These are phyloP conservation scores for Aspergillus sclerotiicarbonarius DNA, from an alignment of 495 filamentous ascomycete species.

Conservation along the genomic window DNA sequence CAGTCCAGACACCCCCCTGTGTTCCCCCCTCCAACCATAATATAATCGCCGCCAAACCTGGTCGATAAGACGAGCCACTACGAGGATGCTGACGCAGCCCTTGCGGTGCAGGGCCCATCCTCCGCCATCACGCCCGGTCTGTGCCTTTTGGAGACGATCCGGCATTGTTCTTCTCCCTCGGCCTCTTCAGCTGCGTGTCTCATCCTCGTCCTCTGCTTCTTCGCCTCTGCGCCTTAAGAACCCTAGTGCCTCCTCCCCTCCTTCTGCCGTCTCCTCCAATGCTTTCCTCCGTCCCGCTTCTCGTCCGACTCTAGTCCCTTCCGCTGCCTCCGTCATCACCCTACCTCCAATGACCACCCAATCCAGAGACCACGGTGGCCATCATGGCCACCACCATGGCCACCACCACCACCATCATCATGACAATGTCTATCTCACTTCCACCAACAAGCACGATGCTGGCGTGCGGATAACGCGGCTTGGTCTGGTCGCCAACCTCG, in stretches of 20 bases:
- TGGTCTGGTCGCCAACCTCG: conserved; percentile 85
- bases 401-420: conserved; percentile 70
- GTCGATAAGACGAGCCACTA: conserved; percentile 3
- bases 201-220: conserved; percentile 7
- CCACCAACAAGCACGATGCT: conserved; percentile 84
- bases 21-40: neutral
- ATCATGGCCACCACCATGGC: conserved; percentile 33
- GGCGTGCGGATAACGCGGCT: conserved; percentile 93
- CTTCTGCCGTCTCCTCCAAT: conserved; percentile 19
- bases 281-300: conserved; percentile 21
- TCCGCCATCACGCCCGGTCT: conserved; percentile 21
- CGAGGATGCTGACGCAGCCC: conserved; percentile 49
- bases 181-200: conserved; percentile 27
- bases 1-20: neutral
- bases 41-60: neutral
- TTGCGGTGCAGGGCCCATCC: conserved; percentile 47
- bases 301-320: conserved; percentile 15
- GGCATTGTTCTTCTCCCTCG: conserved; percentile 12
- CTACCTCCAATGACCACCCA: conserved; percentile 37
- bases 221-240: conserved; percentile 9
- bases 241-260: conserved; percentile 2
- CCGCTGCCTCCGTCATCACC: conserved; percentile 9
- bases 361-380: conserved; percentile 38
- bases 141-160: conserved; percentile 15
- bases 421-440: conserved; percentile 87